Conservation (phyloP, 2,329 filamentous ascomycete genomes). For the Arachnomyces sp. region DNA sequence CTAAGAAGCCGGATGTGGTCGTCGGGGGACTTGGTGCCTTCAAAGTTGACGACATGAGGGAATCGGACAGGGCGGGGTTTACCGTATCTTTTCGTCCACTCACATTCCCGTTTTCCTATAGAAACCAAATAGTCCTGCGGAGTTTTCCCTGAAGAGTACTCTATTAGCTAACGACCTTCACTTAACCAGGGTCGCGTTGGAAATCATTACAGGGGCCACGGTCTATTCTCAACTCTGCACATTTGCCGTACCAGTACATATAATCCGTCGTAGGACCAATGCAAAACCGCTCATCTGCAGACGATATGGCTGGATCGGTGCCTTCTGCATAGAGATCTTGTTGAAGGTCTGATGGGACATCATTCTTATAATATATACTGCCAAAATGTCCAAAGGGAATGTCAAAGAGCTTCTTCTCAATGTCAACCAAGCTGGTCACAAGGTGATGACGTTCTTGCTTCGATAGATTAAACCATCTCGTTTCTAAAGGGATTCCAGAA, state of each 20-base stretch:
- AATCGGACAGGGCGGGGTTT: constrained; percentile 8
- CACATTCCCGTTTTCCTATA: constrained; percentile 7
- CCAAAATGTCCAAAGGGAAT: constrained; percentile 13
- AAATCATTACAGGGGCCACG: constrained; percentile 5
- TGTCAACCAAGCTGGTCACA: constrained; percentile 13
- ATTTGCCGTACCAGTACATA: constrained; percentile 11
- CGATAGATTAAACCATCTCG: constrained; percentile 12
- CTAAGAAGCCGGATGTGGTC: constrained; percentile 7
- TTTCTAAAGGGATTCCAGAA: constrained; percentile 10
- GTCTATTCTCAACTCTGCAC: constrained; percentile 8
- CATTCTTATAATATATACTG: constrained; percentile 16
- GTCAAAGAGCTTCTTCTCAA: constrained; percentile 16
- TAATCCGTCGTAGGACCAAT: constrained; percentile 12
- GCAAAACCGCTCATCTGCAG: constrained; percentile 6
- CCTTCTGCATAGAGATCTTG: constrained; percentile 1
- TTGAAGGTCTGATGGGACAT: constrained; percentile 2
- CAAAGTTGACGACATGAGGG: constrained; percentile 7
- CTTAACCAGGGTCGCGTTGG: not conserved
- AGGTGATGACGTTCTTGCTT: constrained; percentile 11
- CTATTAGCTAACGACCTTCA: not conserved
- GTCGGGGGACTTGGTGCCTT: constrained; percentile 4
- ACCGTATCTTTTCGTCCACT: constrained; percentile 9
- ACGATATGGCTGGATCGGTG: not conserved
- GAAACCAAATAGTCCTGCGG: constrained; percentile 5
- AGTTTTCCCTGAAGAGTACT: constrained; percentile 5